Conservation (phyloP, 1,284 basidiomycete genomes). For the Phaffia rhodozyma region DNA sequence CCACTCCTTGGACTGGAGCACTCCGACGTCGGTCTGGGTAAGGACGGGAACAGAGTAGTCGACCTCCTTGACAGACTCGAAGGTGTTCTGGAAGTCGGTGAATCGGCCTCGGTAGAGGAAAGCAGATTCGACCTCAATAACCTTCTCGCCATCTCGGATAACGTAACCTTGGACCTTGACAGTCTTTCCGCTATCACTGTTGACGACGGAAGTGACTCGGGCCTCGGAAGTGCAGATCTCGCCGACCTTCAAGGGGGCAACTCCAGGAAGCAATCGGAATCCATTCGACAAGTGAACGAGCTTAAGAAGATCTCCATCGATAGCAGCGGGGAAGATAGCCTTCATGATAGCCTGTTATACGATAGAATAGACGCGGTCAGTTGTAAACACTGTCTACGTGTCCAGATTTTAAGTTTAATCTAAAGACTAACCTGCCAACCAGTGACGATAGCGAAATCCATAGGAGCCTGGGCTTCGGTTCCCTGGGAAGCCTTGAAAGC, state of each 20-base stretch:
- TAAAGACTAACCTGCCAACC: constrained; percentile 72
- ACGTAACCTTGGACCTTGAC: constrained; percentile 86
- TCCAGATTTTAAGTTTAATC: background rate
- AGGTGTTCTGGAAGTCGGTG: constrained; percentile 87
- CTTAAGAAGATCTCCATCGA: constrained; percentile 87
- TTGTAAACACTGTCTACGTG: constrained; percentile 17
- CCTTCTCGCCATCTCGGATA: constrained; percentile 56
- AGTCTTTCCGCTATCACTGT: constrained; percentile 82
- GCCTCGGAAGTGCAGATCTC: constrained; percentile 87
- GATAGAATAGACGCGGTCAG: background rate
- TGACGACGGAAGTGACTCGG: constrained; percentile 75
- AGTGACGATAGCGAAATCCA: constrained; percentile 98
- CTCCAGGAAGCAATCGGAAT: constrained; percentile 75
- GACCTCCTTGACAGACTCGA: constrained; percentile 78
- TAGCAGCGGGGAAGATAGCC: constrained; percentile 80
- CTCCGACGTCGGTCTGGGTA: constrained; percentile 71
- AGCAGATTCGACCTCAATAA: constrained; percentile 86
- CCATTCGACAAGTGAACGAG: constrained; percentile 95
- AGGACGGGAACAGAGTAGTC: constrained; percentile 70
- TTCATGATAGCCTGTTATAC: constrained; percentile 76
- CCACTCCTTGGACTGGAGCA: constrained; percentile 94
- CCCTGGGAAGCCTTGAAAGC: constrained; percentile 68
- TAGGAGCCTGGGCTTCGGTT: constrained; percentile 66
- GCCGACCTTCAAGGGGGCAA: constrained; percentile 63
- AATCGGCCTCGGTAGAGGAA: constrained; percentile 96